phyloP scores from a whole-genome alignment of 441 rosid species.

The Capsella rubella region DNA sequence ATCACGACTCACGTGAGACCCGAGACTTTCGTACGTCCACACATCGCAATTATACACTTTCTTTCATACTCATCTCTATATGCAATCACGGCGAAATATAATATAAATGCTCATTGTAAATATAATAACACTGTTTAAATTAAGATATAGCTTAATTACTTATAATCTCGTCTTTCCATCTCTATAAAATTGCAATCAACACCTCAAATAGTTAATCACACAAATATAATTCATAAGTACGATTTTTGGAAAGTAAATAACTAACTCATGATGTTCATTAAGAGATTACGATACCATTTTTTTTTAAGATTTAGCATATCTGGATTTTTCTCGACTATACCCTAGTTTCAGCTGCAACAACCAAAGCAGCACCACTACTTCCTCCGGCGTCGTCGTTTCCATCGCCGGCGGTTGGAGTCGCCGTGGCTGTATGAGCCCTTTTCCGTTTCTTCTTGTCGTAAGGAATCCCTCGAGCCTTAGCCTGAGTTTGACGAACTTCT shows the following conservation, averaged over 20 bases:
- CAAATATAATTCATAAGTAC: not conserved
- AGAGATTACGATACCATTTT: not conserved
- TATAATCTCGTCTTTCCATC: constrained; percentile 22
- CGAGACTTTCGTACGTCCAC: constrained; percentile 25
- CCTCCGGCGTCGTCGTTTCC: constrained; percentile 14
- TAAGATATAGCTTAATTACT: constrained; percentile 5
- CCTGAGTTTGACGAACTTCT: constrained; percentile 87
- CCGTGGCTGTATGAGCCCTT: constrained; percentile 42
- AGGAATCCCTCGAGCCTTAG: constrained; percentile 93
- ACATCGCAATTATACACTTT: constrained; percentile 38
- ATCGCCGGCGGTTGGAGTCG: constrained; percentile 16
- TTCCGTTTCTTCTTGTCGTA: constrained; percentile 90
- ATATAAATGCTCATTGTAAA: not conserved
- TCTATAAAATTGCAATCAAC: constrained; percentile 30
- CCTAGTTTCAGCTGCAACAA: constrained; percentile 1
- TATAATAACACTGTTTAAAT: not conserved
- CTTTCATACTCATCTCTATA: constrained; percentile 28
- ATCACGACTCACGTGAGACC: constrained; percentile 39
- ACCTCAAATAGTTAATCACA: constrained; percentile 17
- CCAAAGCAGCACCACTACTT: constrained; percentile 31
- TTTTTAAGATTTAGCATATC: not conserved
- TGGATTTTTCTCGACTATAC: constrained; percentile 1
- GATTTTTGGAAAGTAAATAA: constrained; percentile 11
- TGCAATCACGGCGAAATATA: constrained; percentile 2
- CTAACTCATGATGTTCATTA: not conserved